A percentile compares a stretch with the other conserved stretches of the same genome.
phyloP scores from a whole-genome alignment of 805 yeast genomes.

The Metschnikowia peoriensis region DNA sequence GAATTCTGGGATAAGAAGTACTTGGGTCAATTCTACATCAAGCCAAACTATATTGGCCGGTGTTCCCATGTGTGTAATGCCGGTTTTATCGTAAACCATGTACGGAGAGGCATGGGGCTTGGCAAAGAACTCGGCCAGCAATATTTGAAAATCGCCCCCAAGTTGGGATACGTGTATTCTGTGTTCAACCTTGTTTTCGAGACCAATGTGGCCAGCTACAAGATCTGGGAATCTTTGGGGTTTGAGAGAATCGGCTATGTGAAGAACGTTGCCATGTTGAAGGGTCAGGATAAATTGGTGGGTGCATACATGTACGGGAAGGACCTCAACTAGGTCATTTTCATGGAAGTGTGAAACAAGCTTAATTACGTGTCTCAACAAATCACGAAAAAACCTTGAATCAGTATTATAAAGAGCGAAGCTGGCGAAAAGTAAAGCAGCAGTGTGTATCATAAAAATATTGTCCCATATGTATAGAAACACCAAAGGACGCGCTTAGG shows the following conservation, averaged over 20 bases:
- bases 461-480: too few relatives aligned
- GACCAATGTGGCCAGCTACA: conserved; percentile 70
- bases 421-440: too few relatives aligned
- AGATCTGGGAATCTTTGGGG: conserved; percentile 81
- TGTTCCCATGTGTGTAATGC: conserved; percentile 87
- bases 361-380: too few relatives aligned
- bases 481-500: too few relatives aligned
- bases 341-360: too few relatives aligned
- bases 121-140: conserved; percentile 69
- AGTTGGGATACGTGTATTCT: conserved; percentile 74
- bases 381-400: too few relatives aligned
- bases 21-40: conserved; percentile 75
- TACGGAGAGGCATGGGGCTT: conserved; percentile 61
- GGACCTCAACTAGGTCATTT: conserved; percentile 39
- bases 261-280: conserved; percentile 69
- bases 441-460: too few relatives aligned
- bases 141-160: conserved; percentile 72
- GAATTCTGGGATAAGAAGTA: conserved; percentile 47
- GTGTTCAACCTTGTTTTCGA: conserved; percentile 87
- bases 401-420: too few relatives aligned
- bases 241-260: conserved; percentile 76
- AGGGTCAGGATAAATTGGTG: conserved; percentile 59
- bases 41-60: conserved; percentile 84
- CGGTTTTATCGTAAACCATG: conserved; percentile 70
- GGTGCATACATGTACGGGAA: conserved; percentile 82